phyloP scores from a whole-genome alignment of 352 stramenopile species.

The Pythium pectinolyticum region DNA sequence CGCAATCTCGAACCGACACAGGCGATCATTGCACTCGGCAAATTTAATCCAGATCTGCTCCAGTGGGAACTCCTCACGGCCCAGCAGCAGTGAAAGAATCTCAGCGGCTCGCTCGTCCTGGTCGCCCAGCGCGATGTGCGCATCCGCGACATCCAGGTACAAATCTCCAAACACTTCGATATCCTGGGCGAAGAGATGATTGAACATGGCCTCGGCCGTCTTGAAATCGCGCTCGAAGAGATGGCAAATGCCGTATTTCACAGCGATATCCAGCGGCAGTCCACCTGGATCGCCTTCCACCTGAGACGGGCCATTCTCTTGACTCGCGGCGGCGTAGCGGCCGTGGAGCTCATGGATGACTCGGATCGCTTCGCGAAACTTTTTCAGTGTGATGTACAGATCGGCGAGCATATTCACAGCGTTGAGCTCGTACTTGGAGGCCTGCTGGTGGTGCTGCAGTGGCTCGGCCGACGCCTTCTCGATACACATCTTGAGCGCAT shows the following conservation, averaged over 20 bases:
- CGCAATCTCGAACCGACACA: constrained; percentile 60
- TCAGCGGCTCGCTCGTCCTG: constrained; percentile 66
- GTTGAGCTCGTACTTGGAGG: constrained; percentile 81
- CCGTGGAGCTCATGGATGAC: constrained; percentile 78
- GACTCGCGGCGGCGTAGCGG: constrained; percentile 54
- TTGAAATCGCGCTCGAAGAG: constrained; percentile 74
- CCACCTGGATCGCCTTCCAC: constrained; percentile 64
- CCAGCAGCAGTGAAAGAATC: constrained; percentile 68
- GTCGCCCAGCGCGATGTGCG: constrained; percentile 70
- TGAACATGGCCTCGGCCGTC: constrained; percentile 80
- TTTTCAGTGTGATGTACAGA: constrained; percentile 85
- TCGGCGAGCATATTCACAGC: constrained; percentile 89
- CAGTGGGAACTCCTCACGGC: constrained; percentile 63
- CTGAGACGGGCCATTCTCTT: constrained; percentile 46
- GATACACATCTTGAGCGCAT: constrained; percentile 84
- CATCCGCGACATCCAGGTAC: constrained; percentile 82
- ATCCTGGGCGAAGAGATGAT: constrained; percentile 80
- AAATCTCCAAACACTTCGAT: constrained; percentile 84
- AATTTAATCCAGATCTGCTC: constrained; percentile 86
- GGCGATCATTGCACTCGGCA: constrained; percentile 68
- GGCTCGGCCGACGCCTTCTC: constrained; percentile 71
- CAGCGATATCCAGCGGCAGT: constrained; percentile 80
- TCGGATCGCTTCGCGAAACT: constrained; percentile 76
- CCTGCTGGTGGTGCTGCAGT: constrained; percentile 51
- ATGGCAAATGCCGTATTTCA: constrained; percentile 88